Conservation (phyloP, 257 asterid genomes). For the Solanum commersonii region DNA sequence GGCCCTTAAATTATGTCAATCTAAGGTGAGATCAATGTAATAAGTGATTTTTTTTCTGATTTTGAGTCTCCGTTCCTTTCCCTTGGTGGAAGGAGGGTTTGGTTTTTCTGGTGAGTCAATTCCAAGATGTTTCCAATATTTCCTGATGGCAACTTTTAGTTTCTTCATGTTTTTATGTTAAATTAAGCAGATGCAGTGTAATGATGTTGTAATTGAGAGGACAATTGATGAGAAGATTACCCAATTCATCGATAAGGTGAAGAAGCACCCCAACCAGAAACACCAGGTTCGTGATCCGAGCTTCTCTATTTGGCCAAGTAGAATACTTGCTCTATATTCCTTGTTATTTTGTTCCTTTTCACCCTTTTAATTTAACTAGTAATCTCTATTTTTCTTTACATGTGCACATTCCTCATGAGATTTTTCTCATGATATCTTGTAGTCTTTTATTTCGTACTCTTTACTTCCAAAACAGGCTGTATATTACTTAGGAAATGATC, state of each 20-base stretch:
- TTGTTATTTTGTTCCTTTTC: not conserved
- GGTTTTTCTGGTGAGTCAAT: not conserved
- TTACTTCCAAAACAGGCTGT: not conserved
- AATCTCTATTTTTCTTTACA: not conserved
- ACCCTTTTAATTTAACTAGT: not conserved
- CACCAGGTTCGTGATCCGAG: constrained; percentile 56
- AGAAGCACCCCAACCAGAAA: constrained; percentile 90
- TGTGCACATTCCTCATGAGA: not conserved
- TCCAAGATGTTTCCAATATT: not conserved
- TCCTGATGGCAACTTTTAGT: not conserved
- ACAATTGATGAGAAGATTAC: constrained; percentile 83
- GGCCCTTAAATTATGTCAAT: not conserved
- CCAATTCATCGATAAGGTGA: constrained; percentile 83
- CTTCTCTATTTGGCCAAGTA: not conserved
- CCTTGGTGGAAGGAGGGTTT: not conserved
- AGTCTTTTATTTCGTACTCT: not conserved
- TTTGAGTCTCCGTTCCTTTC: not conserved
- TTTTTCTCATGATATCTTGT: not conserved
- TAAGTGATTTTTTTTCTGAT: not conserved
- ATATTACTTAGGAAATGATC: not conserved
- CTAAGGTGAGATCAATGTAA: not conserved
- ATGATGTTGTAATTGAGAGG: constrained; percentile 70
- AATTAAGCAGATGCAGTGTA: constrained; percentile 73
- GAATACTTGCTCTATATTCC: not conserved
- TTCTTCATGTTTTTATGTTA: not conserved